A percentile compares a stretch with the other conserved stretches of the same genome.
phyloP scores from a whole-genome alignment of 202 grass and related monocot species.

The Hordeum pubiflorum region DNA sequence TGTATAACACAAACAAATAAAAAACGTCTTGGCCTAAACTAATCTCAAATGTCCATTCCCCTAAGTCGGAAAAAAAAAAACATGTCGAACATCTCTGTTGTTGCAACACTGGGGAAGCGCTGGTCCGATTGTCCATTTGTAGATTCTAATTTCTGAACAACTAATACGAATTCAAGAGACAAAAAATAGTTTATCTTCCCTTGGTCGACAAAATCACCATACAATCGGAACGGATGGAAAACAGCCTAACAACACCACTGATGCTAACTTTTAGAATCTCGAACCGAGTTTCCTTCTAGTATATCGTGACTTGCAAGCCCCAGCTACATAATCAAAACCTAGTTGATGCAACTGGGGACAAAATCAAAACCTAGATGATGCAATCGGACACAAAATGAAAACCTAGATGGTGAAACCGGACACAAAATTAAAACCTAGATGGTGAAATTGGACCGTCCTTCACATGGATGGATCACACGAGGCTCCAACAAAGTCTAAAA shows the following conservation, averaged over 20 bases:
- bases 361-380: not conserved
- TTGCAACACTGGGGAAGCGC: not conserved
- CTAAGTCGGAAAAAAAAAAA: not conserved
- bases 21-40: not conserved
- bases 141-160: not conserved
- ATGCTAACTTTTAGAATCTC: not conserved
- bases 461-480: not conserved
- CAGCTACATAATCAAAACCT: not conserved
- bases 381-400: not conserved
- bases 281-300: not conserved
- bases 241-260: not conserved
- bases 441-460: not conserved
- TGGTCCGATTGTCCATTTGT: not conserved
- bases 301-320: not conserved
- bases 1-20: not conserved
- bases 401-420: not conserved
- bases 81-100: not conserved
- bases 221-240: not conserved
- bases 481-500: not conserved
- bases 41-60: not conserved
- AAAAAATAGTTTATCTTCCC: not conserved
- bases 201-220: not conserved
- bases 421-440: not conserved
- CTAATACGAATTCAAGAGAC: not conserved
- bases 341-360: not conserved